Evolutionary conservation across 176 grass and related monocot species (phyloP).

Genomic region (Elymus sibiricus): DNA sequence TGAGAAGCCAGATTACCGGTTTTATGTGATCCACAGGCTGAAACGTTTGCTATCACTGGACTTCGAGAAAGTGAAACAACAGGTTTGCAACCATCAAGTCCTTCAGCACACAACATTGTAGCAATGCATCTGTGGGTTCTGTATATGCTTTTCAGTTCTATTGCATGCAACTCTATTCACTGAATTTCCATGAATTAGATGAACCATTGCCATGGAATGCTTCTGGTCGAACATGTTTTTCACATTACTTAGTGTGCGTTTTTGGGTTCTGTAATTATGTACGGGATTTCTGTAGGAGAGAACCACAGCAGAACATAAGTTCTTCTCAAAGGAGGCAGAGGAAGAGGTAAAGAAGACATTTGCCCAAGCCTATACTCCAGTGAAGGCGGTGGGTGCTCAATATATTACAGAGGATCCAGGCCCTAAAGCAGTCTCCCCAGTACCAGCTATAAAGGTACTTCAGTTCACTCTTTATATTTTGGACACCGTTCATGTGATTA

Average conservation of each 20-base stretch:
- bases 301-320: slow-evolving; percentile 50
- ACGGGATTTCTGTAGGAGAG: slow-evolving; percentile 58
- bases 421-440: slow-evolving; percentile 67
- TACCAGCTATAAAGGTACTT: slow-evolving; percentile 78
- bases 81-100: too few relatives aligned
- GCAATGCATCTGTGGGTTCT: too few relatives aligned
- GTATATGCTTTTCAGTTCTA: too few relatives aligned
- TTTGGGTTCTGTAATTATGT: slow-evolving; percentile 15
- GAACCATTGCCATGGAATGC: too few relatives aligned
- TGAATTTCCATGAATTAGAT: too few relatives aligned
- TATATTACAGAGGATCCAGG: slow-evolving; percentile 37
- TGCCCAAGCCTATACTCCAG: slow-evolving; percentile 63
- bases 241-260: not conserved
- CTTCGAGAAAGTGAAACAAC: not conserved
- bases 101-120: too few relatives aligned
- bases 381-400: slow-evolving; percentile 26
- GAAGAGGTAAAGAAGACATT: slow-evolving; percentile 70
- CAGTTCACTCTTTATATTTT: not conserved
- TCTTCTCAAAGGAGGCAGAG: slow-evolving; percentile 75
- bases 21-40: slow-evolving; percentile 89
- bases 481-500: not conserved
- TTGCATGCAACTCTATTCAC: too few relatives aligned
- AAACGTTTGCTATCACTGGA: slow-evolving; percentile 76
- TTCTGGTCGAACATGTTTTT: too few relatives aligned
- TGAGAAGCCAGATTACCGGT: slow-evolving; percentile 79